Evolutionary conservation across 2,329 filamentous ascomycete genomes (phyloP).

Genomic region (Cytospora schulzeri): DNA sequence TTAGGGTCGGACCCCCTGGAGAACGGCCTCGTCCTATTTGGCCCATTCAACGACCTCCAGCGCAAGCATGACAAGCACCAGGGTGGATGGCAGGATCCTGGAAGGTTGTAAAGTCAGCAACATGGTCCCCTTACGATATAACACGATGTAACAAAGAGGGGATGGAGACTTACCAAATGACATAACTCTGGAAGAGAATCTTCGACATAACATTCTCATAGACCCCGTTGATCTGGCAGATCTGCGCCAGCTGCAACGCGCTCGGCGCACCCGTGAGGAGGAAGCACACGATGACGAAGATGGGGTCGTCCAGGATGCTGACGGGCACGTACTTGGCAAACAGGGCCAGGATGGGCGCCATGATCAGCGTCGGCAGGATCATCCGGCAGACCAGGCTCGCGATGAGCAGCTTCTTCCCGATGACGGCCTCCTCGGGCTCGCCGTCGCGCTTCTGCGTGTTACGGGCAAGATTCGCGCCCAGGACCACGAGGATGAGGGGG

Average conservation of each 20-base stretch:
- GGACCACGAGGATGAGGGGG: conserved; percentile 89
- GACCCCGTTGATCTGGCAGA: conserved; percentile 96
- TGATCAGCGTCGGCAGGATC: conserved; percentile 86
- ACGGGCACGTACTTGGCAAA: conserved; percentile 88
- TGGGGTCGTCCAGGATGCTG: conserved; percentile 94
- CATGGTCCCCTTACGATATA: conserved; percentile 32
- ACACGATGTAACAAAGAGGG: not conserved
- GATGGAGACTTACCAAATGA: conserved; percentile 72
- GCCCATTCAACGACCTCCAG: conserved; percentile 94
- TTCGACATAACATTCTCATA: conserved; percentile 94
- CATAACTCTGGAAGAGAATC: conserved; percentile 93
- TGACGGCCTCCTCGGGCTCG: conserved; percentile 70
- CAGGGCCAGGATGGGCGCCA: conserved; percentile 86
- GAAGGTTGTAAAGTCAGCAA: conserved; percentile 28
- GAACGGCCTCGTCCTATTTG: conserved; percentile 21
- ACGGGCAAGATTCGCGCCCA: conserved; percentile 90
- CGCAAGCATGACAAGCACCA: conserved; percentile 86
- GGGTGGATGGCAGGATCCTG: conserved; percentile 90
- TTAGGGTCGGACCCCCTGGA: not conserved
- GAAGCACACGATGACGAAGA: conserved; percentile 98
- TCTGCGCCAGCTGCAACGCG: conserved; percentile 92
- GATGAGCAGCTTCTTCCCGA: conserved; percentile 76
- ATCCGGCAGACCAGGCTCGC: conserved; percentile 87
- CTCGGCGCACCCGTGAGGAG: conserved; percentile 91
- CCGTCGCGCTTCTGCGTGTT: conserved; percentile 77